A percentile compares a stretch with the other conserved stretches of the same genome.
Conservation (phyloP, 2,329 filamentous ascomycete genomes). For the Lachnellula cervina region DNA sequence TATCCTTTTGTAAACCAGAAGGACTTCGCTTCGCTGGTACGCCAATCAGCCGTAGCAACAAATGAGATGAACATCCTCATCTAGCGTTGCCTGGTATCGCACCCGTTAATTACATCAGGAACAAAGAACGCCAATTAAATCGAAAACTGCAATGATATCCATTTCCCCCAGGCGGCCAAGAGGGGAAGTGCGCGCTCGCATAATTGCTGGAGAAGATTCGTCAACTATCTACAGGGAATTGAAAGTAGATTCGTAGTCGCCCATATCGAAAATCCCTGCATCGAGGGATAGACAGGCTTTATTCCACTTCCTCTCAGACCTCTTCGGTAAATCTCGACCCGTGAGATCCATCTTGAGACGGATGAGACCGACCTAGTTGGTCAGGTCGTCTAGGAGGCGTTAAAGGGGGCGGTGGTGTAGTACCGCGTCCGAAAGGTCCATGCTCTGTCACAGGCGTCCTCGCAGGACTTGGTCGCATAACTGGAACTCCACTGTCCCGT, state of each 20-base stretch:
- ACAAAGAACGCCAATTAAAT: slow-evolving; percentile 25
- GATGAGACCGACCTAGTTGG: slow-evolving; percentile 38
- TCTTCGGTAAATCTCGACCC: slow-evolving; percentile 43
- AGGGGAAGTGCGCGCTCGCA: slow-evolving; percentile 5
- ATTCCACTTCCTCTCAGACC: slow-evolving; percentile 31
- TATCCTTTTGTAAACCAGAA: slow-evolving; percentile 8
- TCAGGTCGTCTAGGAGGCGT: slow-evolving; percentile 25
- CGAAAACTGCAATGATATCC: slow-evolving; percentile 16
- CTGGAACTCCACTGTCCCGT: slow-evolving; percentile 51
- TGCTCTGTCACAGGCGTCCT: slow-evolving; percentile 56
- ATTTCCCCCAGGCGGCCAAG: slow-evolving; percentile 9
- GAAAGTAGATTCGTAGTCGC: slow-evolving; percentile 22
- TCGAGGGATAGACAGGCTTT: slow-evolving; percentile 15
- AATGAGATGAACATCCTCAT: slow-evolving; percentile 19
- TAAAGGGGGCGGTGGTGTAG: slow-evolving; percentile 21
- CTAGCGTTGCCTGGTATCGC: slow-evolving; percentile 17
- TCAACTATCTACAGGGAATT: slow-evolving; percentile 22
- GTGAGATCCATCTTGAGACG: slow-evolving; percentile 41
- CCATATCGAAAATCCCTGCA: slow-evolving; percentile 10
- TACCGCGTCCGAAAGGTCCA: slow-evolving; percentile 38
- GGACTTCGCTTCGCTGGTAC: not conserved
- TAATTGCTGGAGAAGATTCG: slow-evolving; percentile 10
- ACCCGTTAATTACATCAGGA: slow-evolving; percentile 18
- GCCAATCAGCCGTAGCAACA: slow-evolving; percentile 14
- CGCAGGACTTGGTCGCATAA: slow-evolving; percentile 61